These are phyloP conservation scores for Candida silvicultrix DNA, from an alignment of 805 yeast genomes.

Conservation along the genomic window DNA sequence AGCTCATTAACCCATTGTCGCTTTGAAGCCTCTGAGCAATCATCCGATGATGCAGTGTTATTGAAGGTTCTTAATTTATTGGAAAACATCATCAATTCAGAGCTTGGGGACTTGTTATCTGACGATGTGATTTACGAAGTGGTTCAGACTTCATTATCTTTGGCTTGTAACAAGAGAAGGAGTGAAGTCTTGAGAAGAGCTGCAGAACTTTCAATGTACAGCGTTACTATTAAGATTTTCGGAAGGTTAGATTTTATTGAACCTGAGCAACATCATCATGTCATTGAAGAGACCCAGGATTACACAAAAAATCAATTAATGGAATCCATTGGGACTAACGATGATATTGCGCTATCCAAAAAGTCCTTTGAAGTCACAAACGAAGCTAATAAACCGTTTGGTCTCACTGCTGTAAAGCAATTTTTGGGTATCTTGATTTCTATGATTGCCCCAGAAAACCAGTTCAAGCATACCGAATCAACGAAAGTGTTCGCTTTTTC, in stretches of 20 bases:
- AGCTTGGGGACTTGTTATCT: conserved; percentile 57
- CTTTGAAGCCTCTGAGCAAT: conserved; percentile 91
- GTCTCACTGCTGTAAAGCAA: conserved; percentile 70
- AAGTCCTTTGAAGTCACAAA: conserved; percentile 19
- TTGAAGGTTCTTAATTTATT: conserved; percentile 74
- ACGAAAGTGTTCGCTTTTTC: conserved; percentile 79
- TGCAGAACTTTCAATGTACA: conserved; percentile 75
- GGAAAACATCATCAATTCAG: conserved; percentile 60
- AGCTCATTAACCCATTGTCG: conserved; percentile 84
- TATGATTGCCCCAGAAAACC: conserved; percentile 75
- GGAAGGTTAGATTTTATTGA: conserved; percentile 49
- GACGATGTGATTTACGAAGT: conserved; percentile 85
- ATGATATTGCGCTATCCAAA: conserved; percentile 31
- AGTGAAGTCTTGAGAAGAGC: conserved; percentile 84
- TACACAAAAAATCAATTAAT: conserved; percentile 43
- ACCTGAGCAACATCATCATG: conserved; percentile 34
- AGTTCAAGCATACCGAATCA: conserved; percentile 79
- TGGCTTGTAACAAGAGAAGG: conserved; percentile 89
- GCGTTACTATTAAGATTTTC: conserved; percentile 66
- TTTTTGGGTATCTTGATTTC: conserved; percentile 71
- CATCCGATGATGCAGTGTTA: conserved; percentile 86
- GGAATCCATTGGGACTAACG: conserved; percentile 43
- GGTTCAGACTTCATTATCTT: conserved; percentile 81
- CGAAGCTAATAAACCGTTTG: conserved; percentile 43
- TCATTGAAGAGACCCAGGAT: conserved; percentile 38